These are phyloP conservation scores for Ilex paraguariensis DNA, from an alignment of 305 asterid species.

Conservation along the genomic window DNA sequence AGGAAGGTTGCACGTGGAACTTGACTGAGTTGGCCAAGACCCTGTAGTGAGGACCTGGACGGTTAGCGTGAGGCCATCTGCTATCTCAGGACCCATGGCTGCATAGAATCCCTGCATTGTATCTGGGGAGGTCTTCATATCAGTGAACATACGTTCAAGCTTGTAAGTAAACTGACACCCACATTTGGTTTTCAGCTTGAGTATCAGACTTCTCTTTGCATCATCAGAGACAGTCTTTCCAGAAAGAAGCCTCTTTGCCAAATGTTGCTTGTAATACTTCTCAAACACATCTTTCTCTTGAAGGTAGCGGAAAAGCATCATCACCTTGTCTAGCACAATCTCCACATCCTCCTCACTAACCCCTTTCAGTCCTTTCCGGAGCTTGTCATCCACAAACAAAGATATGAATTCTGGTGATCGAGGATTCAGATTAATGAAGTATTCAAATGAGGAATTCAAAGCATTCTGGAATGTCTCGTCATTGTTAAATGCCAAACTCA, in stretches of 20 bases:
- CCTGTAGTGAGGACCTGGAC: slow-evolving; percentile 31
- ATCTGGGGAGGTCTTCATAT: slow-evolving; percentile 27
- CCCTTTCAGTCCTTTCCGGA: slow-evolving; percentile 25
- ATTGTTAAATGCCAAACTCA: slow-evolving; percentile 19
- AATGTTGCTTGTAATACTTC: slow-evolving; percentile 24
- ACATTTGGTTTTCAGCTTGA: slow-evolving; percentile 26
- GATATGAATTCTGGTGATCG: slow-evolving; percentile 28
- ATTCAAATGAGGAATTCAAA: slow-evolving; percentile 26
- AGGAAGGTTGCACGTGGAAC: slow-evolving; percentile 24
- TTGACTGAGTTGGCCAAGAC: slow-evolving; percentile 29
- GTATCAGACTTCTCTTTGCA: slow-evolving; percentile 17
- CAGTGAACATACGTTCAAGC: slow-evolving; percentile 29
- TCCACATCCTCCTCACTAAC: slow-evolving; percentile 28
- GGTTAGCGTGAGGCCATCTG: slow-evolving; percentile 22
- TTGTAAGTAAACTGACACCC: slow-evolving; percentile 27
- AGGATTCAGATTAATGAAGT: slow-evolving; percentile 26
- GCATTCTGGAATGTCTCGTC: slow-evolving; percentile 28
- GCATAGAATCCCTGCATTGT: slow-evolving; percentile 26
- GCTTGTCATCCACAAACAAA: slow-evolving; percentile 27
- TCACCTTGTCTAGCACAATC: slow-evolving; percentile 23
- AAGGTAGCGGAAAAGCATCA: slow-evolving; percentile 32
- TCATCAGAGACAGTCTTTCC: slow-evolving; percentile 26
- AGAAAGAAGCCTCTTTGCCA: slow-evolving; percentile 28
- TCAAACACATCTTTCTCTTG: slow-evolving; percentile 31
- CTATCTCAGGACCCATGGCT: slow-evolving; percentile 22